These are phyloP conservation scores for Takakia lepidozioides DNA, from an alignment of 225 moss, liverwort and hornwort genomes.

Conservation along the genomic window DNA sequence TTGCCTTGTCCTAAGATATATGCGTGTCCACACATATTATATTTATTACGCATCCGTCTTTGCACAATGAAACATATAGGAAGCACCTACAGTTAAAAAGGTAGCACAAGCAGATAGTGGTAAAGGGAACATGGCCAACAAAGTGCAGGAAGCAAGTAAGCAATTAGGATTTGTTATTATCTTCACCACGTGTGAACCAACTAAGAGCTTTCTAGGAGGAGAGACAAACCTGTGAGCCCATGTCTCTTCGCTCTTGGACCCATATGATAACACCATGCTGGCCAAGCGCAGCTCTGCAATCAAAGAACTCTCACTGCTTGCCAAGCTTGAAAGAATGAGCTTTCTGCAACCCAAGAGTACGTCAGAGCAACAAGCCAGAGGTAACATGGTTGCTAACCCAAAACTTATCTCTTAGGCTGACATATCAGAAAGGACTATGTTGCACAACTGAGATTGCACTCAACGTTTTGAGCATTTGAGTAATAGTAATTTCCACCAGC, in stretches of 20 bases:
- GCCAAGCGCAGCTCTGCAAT: constrained; percentile 69
- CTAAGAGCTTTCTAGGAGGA: neutral
- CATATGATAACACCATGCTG: constrained; percentile 72
- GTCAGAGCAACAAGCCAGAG: neutral
- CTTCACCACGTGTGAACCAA: no score
- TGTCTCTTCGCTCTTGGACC: constrained; percentile 96
- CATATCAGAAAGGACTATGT: no score
- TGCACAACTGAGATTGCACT: no score
- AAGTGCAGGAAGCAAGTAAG: neutral
- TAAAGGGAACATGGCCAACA: neutral
- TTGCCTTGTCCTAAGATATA: no score
- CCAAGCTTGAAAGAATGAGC: constrained; percentile 50
- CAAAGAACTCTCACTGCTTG: constrained; percentile 41
- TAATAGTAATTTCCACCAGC: no score
- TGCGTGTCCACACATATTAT: no score
- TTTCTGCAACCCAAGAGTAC: constrained; percentile 41
- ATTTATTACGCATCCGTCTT: neutral
- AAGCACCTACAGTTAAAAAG: constrained; percentile 2
- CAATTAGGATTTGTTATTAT: constrained; percentile 1
- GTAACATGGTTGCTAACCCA: neutral
- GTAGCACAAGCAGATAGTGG: neutral
- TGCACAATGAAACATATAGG: neutral
- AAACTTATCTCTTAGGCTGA: no score
- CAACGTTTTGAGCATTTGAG: no score
- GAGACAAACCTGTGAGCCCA: constrained; percentile 85